These are phyloP conservation scores for Scytalidium sp. DNA, from an alignment of 2,329 filamentous ascomycete species.

Conservation along the genomic window DNA sequence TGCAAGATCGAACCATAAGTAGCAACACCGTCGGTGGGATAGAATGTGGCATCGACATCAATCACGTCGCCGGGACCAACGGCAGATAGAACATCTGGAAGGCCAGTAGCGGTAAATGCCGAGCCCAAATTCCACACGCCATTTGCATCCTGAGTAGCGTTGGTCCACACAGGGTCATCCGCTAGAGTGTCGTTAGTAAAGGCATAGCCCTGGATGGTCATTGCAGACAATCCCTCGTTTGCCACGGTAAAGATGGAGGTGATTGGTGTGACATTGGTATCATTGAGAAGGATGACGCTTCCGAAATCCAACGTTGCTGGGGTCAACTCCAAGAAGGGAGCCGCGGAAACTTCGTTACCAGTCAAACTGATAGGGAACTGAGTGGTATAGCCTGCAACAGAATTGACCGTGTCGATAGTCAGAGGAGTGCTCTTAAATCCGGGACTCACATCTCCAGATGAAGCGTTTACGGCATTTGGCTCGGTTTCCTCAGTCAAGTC, in stretches of 20 bases:
- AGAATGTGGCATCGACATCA: constrained; percentile 26
- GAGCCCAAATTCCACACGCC: constrained; percentile 21
- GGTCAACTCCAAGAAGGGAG: constrained; percentile 26
- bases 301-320: constrained; percentile 32
- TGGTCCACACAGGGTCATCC: constrained; percentile 16
- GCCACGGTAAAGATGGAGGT: constrained; percentile 27
- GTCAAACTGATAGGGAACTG: constrained; percentile 30
- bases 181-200: constrained; percentile 24
- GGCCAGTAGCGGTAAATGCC: constrained; percentile 18
- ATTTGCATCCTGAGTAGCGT: constrained; percentile 17
- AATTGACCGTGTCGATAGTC: constrained; percentile 32
- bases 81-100: constrained; percentile 22
- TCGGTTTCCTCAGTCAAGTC: constrained; percentile 19
- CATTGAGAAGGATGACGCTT: constrained; percentile 25
- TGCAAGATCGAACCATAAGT: constrained; percentile 27
- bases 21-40: constrained; percentile 21
- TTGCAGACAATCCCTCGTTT: constrained; percentile 28
- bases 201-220: constrained; percentile 30
- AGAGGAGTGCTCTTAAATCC: constrained; percentile 32
- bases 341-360: constrained; percentile 31
- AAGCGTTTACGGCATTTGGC: constrained; percentile 10
- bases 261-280: constrained; percentile 14
- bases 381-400: constrained; percentile 28
- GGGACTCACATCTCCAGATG: constrained; percentile 18
- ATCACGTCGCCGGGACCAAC: constrained; percentile 22